phyloP scores from a whole-genome alignment of 106 monocot species.

The Narthecium ossifragum region DNA sequence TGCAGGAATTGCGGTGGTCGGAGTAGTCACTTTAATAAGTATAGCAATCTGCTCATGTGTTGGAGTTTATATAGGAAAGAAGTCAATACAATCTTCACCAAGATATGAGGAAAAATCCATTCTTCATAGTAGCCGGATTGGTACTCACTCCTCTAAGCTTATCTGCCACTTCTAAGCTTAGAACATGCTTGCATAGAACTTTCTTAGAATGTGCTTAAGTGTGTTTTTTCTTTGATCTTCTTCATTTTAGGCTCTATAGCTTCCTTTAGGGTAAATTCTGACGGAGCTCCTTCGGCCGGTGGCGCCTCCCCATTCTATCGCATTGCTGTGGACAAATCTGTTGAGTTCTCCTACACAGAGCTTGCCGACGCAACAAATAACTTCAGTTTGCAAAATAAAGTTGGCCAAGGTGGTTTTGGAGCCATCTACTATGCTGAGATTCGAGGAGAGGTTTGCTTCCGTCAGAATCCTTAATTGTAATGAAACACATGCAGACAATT shows the following conservation, averaged over 20 bases:
- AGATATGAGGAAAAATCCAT: slow-evolving; percentile 13
- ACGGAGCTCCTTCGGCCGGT: slow-evolving; percentile 16
- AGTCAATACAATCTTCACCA: slow-evolving; percentile 21
- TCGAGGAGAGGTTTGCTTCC: slow-evolving; percentile 78
- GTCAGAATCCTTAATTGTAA: no score
- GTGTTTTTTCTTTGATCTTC: no score
- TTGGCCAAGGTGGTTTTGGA: slow-evolving; percentile 93
- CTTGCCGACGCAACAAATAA: slow-evolving; percentile 69
- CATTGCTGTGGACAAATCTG: slow-evolving; percentile 65
- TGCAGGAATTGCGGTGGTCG: slow-evolving; percentile 76
- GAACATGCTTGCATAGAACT: no score
- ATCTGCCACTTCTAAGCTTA: no score
- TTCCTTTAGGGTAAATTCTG: no score
- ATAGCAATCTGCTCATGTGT: slow-evolving; percentile 27
- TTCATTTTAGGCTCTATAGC: no score
- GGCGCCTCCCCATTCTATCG: slow-evolving; percentile 27
- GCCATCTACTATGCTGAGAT: slow-evolving; percentile 89
- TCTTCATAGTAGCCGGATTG: slow-evolving; percentile 15
- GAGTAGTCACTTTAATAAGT: slow-evolving; percentile 24
- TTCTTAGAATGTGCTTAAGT: no score
- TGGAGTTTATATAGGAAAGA: slow-evolving; percentile 33
- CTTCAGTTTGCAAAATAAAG: slow-evolving; percentile 71
- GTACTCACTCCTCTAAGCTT: no score
- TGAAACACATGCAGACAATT: no score
- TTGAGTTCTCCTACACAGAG: slow-evolving; percentile 87